These are phyloP conservation scores for Fusarium staphyleae DNA, from an alignment of 2,329 filamentous ascomycete species.

Conservation along the genomic window DNA sequence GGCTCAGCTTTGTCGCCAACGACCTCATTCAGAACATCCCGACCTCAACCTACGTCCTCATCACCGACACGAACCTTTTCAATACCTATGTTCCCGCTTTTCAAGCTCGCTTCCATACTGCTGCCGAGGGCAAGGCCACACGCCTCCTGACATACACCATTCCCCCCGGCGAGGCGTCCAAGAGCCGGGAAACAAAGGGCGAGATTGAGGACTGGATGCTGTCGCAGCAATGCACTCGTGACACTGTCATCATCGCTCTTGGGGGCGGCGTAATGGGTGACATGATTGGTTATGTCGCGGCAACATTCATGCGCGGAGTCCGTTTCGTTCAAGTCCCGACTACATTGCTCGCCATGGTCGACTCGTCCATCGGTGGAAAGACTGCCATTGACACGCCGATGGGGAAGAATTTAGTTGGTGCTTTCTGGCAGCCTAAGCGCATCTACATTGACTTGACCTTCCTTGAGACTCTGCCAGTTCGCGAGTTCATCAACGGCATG, in stretches of 20 bases:
- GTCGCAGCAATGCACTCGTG: slow-evolving; percentile 87
- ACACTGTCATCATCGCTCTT: slow-evolving; percentile 93
- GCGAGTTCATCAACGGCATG: slow-evolving; percentile 99
- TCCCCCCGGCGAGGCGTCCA: slow-evolving; percentile 90
- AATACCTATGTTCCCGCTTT: slow-evolving; percentile 84
- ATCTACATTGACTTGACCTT: slow-evolving; percentile 96
- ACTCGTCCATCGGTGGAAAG: slow-evolving; percentile 97
- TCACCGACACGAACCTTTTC: slow-evolving; percentile 93
- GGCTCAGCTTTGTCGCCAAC: slow-evolving; percentile 79
- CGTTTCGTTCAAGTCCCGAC: slow-evolving; percentile 97
- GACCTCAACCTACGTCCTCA: slow-evolving; percentile 93
- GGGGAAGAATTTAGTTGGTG: slow-evolving; percentile 94
- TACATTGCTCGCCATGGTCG: slow-evolving; percentile 94
- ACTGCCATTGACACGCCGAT: slow-evolving; percentile 96
- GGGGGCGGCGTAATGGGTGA: slow-evolving; percentile 97
- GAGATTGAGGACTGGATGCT: slow-evolving; percentile 99
- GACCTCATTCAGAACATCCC: slow-evolving; percentile 80
- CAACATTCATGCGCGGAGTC: slow-evolving; percentile 98
- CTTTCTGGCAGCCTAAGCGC: slow-evolving; percentile 94
- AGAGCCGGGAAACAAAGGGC: slow-evolving; percentile 90
- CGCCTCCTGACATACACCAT: slow-evolving; percentile 87
- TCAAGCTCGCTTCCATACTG: slow-evolving; percentile 51
- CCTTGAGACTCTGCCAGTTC: slow-evolving; percentile 84
- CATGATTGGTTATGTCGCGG: slow-evolving; percentile 96
- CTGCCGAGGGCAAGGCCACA: slow-evolving; percentile 47